Conservation (phyloP, 306 rosid genomes). For the Prunus kanzakura region DNA sequence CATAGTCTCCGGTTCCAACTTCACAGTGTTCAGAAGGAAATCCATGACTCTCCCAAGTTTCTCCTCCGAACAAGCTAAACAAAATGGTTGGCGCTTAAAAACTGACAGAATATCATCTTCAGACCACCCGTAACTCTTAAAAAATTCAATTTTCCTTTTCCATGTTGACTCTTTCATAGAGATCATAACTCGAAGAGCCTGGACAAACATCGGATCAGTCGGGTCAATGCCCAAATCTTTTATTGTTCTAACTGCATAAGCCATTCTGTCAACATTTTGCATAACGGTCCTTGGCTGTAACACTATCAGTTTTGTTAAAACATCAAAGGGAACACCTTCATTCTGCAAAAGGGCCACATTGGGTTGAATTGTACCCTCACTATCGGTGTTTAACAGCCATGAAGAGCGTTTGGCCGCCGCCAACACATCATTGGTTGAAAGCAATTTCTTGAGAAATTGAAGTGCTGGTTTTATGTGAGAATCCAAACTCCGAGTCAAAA, state of each 20-base stretch:
- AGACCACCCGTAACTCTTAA: constrained; percentile 28
- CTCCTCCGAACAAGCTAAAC: constrained; percentile 22
- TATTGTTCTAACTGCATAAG: background rate
- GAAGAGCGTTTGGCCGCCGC: background rate
- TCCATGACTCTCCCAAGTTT: constrained; percentile 7
- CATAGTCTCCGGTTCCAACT: background rate
- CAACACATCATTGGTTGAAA: background rate
- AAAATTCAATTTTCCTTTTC: constrained; percentile 13
- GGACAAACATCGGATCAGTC: background rate
- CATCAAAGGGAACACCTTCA: constrained; percentile 13
- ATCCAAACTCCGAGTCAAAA: background rate
- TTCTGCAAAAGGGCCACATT: constrained; percentile 5
- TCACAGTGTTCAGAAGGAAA: constrained; percentile 20
- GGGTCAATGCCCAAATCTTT: constrained; percentile 15
- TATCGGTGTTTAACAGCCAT: constrained; percentile 9
- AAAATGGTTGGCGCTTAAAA: background rate
- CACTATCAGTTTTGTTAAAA: background rate
- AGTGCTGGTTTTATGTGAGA: constrained; percentile 14
- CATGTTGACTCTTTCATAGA: constrained; percentile 17
- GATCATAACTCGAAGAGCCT: background rate
- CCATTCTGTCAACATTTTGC: constrained; percentile 11
- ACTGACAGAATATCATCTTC: constrained; percentile 8
- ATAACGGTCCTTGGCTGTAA: background rate
- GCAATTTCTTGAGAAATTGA: background rate
- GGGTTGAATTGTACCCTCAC: background rate